Base-by-base conservation (phyloP, 306 rosid species). In the Mimosa pudica region DNA sequence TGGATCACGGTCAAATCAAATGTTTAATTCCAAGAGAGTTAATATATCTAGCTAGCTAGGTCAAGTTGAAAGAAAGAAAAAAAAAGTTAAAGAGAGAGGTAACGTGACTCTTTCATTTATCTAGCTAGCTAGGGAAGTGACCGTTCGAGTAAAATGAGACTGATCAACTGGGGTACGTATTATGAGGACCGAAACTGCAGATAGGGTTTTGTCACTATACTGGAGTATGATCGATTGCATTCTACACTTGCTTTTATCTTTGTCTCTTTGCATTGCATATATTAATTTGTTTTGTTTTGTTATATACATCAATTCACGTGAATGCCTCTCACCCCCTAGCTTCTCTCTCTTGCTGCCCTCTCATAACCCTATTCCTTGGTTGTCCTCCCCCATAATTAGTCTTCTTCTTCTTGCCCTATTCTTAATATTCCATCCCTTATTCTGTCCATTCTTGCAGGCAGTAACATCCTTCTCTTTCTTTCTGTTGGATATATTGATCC, bases 251-350 rank as follows among this genome's bases (percentile, higher is more conserved):
- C 88, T 81, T 79, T 81, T 51, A 54, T 71, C 70, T 85, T 4
- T 90, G 95, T 94, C 94, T 77, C 86, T 83, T 78, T 46, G 57
- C 49, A 52, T 14, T 46, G 3, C 46, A 46, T 11, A 47, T 70
- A 70, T 71, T 33, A 65, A 33, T 67, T 33, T 73, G 57, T 79
- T 83, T 80, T 86, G 82, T 87, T 87, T 75, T 75, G 52, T 45
- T 74, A 77, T 79, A 84, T 76, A 67, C 77, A 84, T 76, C 60
- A 74, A 71, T 64, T 79, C 88, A 87, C 93, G 97, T 92, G 94
- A 89, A 86, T 81, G 45, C n/a, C 73, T 77, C 73, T 79, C 81
- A 83, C 80, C 74, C 64, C 74, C 77, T 51, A 0, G 13, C n/a
- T 51, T 14, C 57, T 51, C 52, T 13, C 52, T 48, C 13, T 48